These are phyloP conservation scores for Lablab purpureus DNA, from an alignment of 306 rosid species.

Conservation along the genomic window DNA sequence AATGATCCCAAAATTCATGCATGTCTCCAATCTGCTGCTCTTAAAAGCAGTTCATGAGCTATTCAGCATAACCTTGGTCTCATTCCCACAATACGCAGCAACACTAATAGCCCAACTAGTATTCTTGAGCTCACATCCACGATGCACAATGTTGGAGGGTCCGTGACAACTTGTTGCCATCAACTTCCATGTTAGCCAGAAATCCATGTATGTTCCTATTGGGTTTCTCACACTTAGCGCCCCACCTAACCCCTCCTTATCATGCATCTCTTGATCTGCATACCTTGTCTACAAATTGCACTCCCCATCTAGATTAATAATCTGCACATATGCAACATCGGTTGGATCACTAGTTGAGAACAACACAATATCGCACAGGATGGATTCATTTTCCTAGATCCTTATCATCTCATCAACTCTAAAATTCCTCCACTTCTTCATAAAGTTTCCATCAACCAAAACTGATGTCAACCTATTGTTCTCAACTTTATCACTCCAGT, in stretches of 20 bases:
- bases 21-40: conserved; percentile 91
- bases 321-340: conserved; percentile 94
- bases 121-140: conserved; percentile 94
- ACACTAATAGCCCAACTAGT: conserved; percentile 93
- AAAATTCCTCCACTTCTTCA: conserved; percentile 66
- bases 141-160: conserved; percentile 82
- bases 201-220: conserved; percentile 94
- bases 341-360: conserved; percentile 94
- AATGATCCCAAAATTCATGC: conserved; percentile 85
- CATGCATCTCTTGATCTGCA: conserved; percentile 85
- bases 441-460: conserved; percentile 47
- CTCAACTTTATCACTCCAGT: conserved; percentile 81
- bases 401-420: conserved; percentile 81
- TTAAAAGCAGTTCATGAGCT: conserved; percentile 95
- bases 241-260: conserved; percentile 57
- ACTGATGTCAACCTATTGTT: conserved; percentile 81
- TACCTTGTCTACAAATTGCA: conserved; percentile 91
- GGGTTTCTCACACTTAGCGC: conserved; percentile 87
- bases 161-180: conserved; percentile 86
- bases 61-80: conserved; percentile 92
- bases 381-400: conserved; percentile 67
- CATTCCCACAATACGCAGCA: conserved; percentile 84
- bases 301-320: conserved; percentile 89
- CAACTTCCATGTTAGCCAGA: conserved; percentile 82
- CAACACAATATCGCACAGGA: conserved; percentile 95